A percentile compares a stretch with the other conserved stretches of the same genome.
Conservation (phyloP, 768 basidiomycete species). For the Xerocomellus chrysenteron region DNA sequence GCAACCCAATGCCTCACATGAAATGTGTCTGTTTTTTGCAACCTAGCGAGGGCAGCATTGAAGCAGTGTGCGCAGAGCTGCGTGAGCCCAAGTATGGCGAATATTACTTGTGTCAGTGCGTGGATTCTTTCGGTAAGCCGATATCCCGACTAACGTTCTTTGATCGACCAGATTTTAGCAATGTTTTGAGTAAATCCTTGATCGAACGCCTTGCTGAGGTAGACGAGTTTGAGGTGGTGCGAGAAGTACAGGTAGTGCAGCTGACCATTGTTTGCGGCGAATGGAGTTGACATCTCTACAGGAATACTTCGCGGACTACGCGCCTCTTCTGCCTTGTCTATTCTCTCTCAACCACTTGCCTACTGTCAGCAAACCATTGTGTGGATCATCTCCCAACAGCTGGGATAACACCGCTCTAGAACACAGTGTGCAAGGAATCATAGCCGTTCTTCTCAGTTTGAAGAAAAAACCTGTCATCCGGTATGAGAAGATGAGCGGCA, state of each 20-base stretch:
- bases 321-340: constrained; percentile 79
- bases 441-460: constrained; percentile 85
- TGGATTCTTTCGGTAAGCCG: constrained; percentile 45
- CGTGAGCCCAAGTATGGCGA: constrained; percentile 92
- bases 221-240: constrained; percentile 95
- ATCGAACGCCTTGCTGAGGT: constrained; percentile 93
- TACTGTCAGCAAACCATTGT: constrained; percentile 58
- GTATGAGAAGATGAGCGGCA: constrained; percentile 88
- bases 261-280: background rate
- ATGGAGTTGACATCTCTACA: constrained; percentile 31
- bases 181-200: constrained; percentile 80
- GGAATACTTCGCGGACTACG: constrained; percentile 99
- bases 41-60: constrained; percentile 77
- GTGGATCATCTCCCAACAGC: constrained; percentile 65
- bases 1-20: constrained; percentile 93
- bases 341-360: constrained; percentile 86
- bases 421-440: constrained; percentile 75
- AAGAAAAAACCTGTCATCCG: constrained; percentile 96
- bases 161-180: constrained; percentile 80
- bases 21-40: constrained; percentile 96
- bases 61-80: constrained; percentile 80
- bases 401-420: constrained; percentile 78
- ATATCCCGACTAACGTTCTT: constrained; percentile 17
- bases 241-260: constrained; percentile 84
- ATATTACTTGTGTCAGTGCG: constrained; percentile 98